Evolutionary conservation across 352 stramenopile genomes (phyloP).

Genomic region (Phytophthora constricta): DNA sequence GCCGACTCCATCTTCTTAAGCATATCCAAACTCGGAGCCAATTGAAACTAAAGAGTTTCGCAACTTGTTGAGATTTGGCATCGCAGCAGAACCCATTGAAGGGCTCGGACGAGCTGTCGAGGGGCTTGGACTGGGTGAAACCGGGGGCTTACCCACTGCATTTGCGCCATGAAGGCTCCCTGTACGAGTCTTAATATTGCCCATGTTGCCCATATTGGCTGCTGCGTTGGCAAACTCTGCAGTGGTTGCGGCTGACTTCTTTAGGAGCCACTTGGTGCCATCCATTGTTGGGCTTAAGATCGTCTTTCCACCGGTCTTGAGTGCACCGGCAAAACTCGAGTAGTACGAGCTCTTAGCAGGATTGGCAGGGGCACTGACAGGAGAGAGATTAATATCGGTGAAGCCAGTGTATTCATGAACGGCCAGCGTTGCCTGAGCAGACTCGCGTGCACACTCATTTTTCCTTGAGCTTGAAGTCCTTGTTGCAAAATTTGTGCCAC

Average conservation of each 20-base stretch:
- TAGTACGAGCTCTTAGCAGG: conserved; percentile 55
- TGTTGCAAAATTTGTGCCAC: conserved; percentile 9
- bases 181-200: conserved; percentile 30
- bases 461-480: conserved; percentile 24
- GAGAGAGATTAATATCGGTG: conserved; percentile 35
- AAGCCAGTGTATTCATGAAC: conserved; percentile 17
- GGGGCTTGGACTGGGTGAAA: conserved; percentile 14
- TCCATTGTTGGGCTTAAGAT: conserved; percentile 70
- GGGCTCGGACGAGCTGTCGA: conserved; percentile 8
- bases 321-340: conserved; percentile 65
- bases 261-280: conserved; percentile 79
- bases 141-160: conserved; percentile 9
- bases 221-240: conserved; percentile 39
- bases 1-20: conserved; percentile 79
- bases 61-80: conserved; percentile 64
- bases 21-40: conserved; percentile 74
- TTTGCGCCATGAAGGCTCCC: conserved; percentile 25
- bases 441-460: conserved; percentile 5
- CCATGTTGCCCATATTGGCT: conserved; percentile 36
- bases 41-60: conserved; percentile 67
- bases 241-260: conserved; percentile 52
- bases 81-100: conserved; percentile 8
- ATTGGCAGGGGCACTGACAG: conserved; percentile 10
- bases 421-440: conserved; percentile 6
- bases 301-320: conserved; percentile 77